A percentile compares a stretch with the other conserved stretches of the same genome.
These are phyloP conservation scores for Plasmodium falciparum DNA, from an alignment of 169 alveolate genomes.

Conservation along the genomic window DNA sequence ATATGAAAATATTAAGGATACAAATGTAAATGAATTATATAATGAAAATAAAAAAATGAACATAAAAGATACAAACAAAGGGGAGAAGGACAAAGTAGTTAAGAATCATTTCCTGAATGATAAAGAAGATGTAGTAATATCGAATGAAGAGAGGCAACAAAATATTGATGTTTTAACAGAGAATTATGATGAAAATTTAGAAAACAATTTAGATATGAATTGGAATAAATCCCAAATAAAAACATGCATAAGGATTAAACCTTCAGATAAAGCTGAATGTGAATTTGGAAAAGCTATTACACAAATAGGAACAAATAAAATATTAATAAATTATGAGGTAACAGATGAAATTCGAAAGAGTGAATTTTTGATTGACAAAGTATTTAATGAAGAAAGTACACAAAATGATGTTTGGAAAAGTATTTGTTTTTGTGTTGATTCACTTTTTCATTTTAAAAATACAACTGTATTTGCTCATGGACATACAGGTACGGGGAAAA, in stretches of 20 bases:
- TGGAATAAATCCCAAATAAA: slow-evolving; percentile 76
- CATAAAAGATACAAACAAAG: background rate
- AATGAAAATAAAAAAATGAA: slow-evolving; percentile 12
- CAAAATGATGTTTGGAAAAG: slow-evolving; percentile 82
- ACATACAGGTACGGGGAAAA: slow-evolving; percentile 87
- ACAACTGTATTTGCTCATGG: slow-evolving; percentile 85
- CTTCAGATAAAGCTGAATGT: slow-evolving; percentile 42
- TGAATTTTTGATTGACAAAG: slow-evolving; percentile 79
- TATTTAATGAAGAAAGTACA: slow-evolving; percentile 74
- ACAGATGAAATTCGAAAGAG: slow-evolving; percentile 32
- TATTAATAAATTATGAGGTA: slow-evolving; percentile 68
- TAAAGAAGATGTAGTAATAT: background rate
- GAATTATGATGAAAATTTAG: slow-evolving; percentile 19
- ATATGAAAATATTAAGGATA: background rate
- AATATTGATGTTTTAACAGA: slow-evolving; percentile 13
- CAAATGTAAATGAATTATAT: background rate
- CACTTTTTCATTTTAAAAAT: slow-evolving; percentile 78
- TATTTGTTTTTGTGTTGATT: slow-evolving; percentile 79
- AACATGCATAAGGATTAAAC: slow-evolving; percentile 75
- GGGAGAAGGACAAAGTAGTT: background rate
- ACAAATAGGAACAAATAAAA: slow-evolving; percentile 40
- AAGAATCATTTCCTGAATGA: background rate
- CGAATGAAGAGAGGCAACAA: slow-evolving; percentile 24
- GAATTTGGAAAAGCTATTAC: slow-evolving; percentile 38
- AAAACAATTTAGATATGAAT: slow-evolving; percentile 54